phyloP scores from a whole-genome alignment of 305 asterid genomes.

The Nicotiana rustica region DNA sequence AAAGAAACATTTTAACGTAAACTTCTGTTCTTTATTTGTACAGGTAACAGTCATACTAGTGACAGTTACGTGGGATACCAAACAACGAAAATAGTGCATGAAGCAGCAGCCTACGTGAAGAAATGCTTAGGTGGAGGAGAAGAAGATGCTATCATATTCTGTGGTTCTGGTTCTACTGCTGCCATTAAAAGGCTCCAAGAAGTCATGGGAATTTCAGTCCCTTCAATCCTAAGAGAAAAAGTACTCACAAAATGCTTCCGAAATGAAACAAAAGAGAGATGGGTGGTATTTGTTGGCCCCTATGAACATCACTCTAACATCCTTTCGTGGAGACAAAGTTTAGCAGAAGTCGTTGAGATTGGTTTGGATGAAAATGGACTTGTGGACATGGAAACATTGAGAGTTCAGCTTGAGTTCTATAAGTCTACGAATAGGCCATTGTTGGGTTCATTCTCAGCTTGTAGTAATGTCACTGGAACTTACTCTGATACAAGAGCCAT shows the following conservation, averaged over 20 bases:
- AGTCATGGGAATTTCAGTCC: conserved; percentile 67
- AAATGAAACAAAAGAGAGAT: conserved; percentile 49
- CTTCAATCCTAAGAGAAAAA: conserved; percentile 58
- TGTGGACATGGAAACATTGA: conserved; percentile 59
- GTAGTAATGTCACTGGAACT: conserved; percentile 78
- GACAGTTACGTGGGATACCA: conserved; percentile 66
- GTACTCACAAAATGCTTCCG: conserved; percentile 42
- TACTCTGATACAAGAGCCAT: conserved; percentile 55
- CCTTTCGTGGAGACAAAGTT: conserved; percentile 75
- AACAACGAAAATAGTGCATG: conserved; percentile 59
- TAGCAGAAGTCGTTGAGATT: conserved; percentile 80
- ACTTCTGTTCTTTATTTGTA: neutral
- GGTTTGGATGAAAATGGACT: conserved; percentile 57
- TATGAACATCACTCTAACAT: conserved; percentile 82
- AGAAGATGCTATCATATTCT: conserved; percentile 58
- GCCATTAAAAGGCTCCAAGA: conserved; percentile 78
- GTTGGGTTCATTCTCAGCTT: conserved; percentile 79
- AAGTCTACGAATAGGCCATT: conserved; percentile 49
- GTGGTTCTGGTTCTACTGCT: conserved; percentile 81
- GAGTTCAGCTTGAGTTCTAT: conserved; percentile 45
- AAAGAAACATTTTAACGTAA: neutral
- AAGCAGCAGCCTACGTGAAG: conserved; percentile 60
- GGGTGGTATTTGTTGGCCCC: conserved; percentile 76
- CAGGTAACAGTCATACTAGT: conserved; percentile 76
- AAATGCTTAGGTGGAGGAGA: conserved; percentile 69